Base-by-base conservation (phyloP, 1,139 yeast species). In the Saccharomyces uvarum region DNA sequence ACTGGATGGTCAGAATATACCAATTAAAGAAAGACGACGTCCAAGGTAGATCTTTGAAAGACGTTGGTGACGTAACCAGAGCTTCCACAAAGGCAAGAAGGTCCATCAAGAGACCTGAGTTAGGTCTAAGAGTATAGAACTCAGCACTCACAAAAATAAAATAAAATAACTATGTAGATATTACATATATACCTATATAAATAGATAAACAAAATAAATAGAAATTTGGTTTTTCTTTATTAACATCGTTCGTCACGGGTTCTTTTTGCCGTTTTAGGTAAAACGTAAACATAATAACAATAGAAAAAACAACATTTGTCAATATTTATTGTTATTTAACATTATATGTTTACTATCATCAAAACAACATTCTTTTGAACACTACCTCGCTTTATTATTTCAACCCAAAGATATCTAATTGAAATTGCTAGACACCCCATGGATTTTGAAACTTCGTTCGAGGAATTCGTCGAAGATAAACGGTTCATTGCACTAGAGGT, bases 1-100 rank as follows among this genome's bases (percentile, higher is more conserved):
- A 93, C 77, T 95, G 98, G 98, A 80, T 95, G 63, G 97, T 95
- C 32, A 83, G 99, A 75, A 81, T 95, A 59, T 95, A 88, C 77
- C 88, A 90, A 77, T 90, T 95, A 61, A 93, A 91, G 74, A 95
- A 89, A 61, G 78, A 81, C 58, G 99, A 95, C 71, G 83, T 82
- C 61, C 81, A 88, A 59, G 99, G 98, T 53, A 83, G 99, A 72
- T 85, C 83, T 63, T 74, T 84, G 53, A 64, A 63, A 50, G 75
- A 76, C 51, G 83, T 81, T 44, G 73, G 80, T 48, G 69, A 66
- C 29, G 80, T 80, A 61, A 80, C 78, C 42, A 73, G 73, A 54
- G 63, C 67, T 48, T 55, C 64, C 16, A 63, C 69, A 50, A 70
- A 71, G 24, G 56, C 69, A 47, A 79, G 75, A 67, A 73, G 75